Evolutionary conservation across 352 stramenopile genomes (phyloP).

Genomic region (Phytophthora cactorum): DNA sequence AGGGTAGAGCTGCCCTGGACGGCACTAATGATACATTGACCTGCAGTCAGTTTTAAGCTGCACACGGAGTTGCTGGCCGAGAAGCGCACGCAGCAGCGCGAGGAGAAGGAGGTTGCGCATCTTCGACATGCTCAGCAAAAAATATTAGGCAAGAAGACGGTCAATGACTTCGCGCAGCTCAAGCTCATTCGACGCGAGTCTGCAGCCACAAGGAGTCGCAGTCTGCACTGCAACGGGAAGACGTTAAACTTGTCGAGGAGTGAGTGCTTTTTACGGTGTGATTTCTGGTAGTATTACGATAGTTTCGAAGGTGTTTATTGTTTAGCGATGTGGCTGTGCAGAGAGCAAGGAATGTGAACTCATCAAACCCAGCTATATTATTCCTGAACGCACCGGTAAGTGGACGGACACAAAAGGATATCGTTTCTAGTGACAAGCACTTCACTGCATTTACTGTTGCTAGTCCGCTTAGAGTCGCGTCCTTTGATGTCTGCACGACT

Average conservation of each 20-base stretch:
- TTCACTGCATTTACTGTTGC: background rate
- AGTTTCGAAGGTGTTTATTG: background rate
- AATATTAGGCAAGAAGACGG: slow-evolving; percentile 57
- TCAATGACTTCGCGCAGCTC: slow-evolving; percentile 53
- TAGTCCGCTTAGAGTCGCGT: slow-evolving; percentile 18
- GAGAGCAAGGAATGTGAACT: background rate
- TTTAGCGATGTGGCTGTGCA: background rate
- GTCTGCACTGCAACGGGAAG: slow-evolving; percentile 56
- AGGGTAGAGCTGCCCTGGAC: background rate
- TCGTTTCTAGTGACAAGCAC: background rate
- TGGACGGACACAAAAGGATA: background rate
- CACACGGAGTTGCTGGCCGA: slow-evolving; percentile 31
- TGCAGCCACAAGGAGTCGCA: slow-evolving; percentile 36
- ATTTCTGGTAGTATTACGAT: background rate
- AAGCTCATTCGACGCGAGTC: slow-evolving; percentile 51
- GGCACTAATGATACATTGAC: background rate
- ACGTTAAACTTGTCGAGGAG: background rate
- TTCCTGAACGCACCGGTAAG: slow-evolving; percentile 12
- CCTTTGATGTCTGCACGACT: slow-evolving; percentile 37
- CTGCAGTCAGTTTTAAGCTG: slow-evolving; percentile 28
- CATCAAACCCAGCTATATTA: background rate
- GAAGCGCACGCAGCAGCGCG: slow-evolving; percentile 25
- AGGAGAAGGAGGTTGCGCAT: slow-evolving; percentile 38
- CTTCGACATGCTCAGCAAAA: slow-evolving; percentile 46
- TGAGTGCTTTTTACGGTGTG: slow-evolving; percentile 4